phyloP scores from a whole-genome alignment of 2,329 filamentous ascomycete species.

The Colletotrichum sp. region DNA sequence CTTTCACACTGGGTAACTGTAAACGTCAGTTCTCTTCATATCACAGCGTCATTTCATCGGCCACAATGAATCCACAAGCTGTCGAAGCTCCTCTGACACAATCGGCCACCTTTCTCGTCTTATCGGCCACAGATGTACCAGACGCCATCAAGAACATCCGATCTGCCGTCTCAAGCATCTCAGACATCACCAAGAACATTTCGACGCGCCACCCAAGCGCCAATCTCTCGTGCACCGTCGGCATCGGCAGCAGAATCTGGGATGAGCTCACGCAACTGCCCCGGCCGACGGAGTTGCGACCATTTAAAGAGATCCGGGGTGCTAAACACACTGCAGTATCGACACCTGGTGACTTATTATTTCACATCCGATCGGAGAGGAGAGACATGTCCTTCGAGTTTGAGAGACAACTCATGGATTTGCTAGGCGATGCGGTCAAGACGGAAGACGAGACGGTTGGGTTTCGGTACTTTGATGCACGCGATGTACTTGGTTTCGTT shows the following conservation, averaged over 20 bases:
- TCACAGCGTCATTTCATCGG: background rate
- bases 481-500: slow-evolving; percentile 64
- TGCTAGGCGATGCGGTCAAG: slow-evolving; percentile 49
- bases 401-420: slow-evolving; percentile 57
- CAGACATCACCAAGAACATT: slow-evolving; percentile 56
- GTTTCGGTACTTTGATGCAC: slow-evolving; percentile 65
- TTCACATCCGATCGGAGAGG: slow-evolving; percentile 63
- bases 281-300: slow-evolving; percentile 55
- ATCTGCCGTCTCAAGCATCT: slow-evolving; percentile 47
- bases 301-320: slow-evolving; percentile 53
- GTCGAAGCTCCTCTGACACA: slow-evolving; percentile 57
- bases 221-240: slow-evolving; percentile 56
- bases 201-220: slow-evolving; percentile 52
- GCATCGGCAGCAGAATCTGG: slow-evolving; percentile 59
- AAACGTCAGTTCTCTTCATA: background rate
- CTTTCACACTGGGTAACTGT: background rate
- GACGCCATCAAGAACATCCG: slow-evolving; percentile 45
- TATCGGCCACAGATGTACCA: slow-evolving; percentile 41
- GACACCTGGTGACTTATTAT: slow-evolving; percentile 61
- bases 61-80: slow-evolving; percentile 45
- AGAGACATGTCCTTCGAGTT: slow-evolving; percentile 64
- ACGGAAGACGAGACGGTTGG: slow-evolving; percentile 59
- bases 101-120: slow-evolving; percentile 59
- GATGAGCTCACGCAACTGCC: slow-evolving; percentile 47
- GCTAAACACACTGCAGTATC: slow-evolving; percentile 55